A percentile compares a stretch with the other conserved stretches of the same genome.
Evolutionary conservation across 192 early-diverging fungal species (phyloP).

Genomic region (Umbelopsis vinacea): DNA sequence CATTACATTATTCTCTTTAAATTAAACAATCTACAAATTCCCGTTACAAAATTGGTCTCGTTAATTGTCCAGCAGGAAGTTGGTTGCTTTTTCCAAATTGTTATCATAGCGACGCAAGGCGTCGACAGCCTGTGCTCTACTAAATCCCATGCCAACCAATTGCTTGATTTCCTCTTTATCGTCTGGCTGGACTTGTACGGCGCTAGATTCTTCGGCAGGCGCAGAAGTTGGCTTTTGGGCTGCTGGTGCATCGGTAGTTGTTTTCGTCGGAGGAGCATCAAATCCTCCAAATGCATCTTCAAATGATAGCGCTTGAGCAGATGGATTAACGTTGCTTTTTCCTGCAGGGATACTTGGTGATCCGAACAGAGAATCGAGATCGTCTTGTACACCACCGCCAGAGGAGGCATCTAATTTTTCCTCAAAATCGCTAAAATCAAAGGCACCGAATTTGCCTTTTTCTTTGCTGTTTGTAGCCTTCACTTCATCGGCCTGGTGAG

Average conservation of each 20-base stretch:
- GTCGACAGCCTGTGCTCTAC: slow-evolving; percentile 65
- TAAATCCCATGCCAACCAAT: slow-evolving; percentile 71
- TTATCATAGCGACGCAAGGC: slow-evolving; percentile 73
- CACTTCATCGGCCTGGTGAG: neutral
- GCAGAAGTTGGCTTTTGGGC: neutral
- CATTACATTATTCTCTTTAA: slow-evolving; percentile 6
- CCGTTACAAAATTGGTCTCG: neutral
- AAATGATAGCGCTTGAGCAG: slow-evolving; percentile 11
- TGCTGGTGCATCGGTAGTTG: neutral
- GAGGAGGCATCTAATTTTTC: neutral
- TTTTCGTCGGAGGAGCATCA: neutral
- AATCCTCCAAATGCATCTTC: slow-evolving; percentile 23
- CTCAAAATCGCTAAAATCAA: slow-evolving; percentile 28
- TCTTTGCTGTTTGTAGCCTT: neutral
- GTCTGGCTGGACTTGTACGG: neutral
- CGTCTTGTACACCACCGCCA: neutral
- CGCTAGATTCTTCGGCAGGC: neutral
- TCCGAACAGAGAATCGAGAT: slow-evolving; percentile 25
- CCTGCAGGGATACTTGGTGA: neutral
- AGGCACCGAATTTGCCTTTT: slow-evolving; percentile 15
- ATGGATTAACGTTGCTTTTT: neutral
- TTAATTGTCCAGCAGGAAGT: slow-evolving; percentile 67
- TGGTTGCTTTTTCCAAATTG: slow-evolving; percentile 70
- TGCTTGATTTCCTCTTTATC: slow-evolving; percentile 44
- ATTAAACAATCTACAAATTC: neutral